These are phyloP conservation scores for Setaria viridis DNA, from an alignment of 202 grass and related monocot species.

Conservation along the genomic window DNA sequence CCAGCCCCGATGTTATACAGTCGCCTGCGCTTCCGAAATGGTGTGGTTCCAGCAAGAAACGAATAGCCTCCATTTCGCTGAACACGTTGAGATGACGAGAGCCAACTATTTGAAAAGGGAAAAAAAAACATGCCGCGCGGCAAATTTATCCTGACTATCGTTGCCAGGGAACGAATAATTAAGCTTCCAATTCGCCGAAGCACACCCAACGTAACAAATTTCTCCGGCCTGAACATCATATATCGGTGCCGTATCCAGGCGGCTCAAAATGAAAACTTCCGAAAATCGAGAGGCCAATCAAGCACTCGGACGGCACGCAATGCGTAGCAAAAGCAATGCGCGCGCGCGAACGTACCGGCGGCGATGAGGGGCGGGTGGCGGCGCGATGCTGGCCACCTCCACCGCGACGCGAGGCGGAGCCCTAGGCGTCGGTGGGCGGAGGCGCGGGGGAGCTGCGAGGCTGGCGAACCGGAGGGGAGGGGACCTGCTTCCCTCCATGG, in stretches of 20 bases:
- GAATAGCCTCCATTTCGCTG: background rate
- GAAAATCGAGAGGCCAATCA: background rate
- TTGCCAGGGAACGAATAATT: background rate
- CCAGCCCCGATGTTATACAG: background rate
- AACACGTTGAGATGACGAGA: background rate
- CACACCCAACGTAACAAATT: background rate
- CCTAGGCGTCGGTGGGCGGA: constrained; percentile 24
- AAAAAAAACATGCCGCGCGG: background rate
- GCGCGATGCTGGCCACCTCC: constrained; percentile 9
- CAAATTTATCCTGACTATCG: background rate
- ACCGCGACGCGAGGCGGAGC: constrained; percentile 28
- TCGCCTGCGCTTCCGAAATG: background rate
- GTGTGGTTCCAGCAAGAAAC: background rate
- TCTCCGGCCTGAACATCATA: no score
- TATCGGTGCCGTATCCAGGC: background rate
- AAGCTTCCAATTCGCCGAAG: background rate
- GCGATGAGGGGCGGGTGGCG: background rate
- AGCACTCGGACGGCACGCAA: background rate
- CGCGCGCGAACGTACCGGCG: background rate
- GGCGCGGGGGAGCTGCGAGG: background rate
- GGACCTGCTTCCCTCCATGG: background rate
- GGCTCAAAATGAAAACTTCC: background rate
- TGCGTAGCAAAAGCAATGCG: background rate
- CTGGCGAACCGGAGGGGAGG: background rate
- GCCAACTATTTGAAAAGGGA: background rate